Evolutionary conservation across 176 grass and related monocot species (phyloP), one percentile per base, ranked within the genome.

Genomic region (Calamus simplicifolius): DNA sequence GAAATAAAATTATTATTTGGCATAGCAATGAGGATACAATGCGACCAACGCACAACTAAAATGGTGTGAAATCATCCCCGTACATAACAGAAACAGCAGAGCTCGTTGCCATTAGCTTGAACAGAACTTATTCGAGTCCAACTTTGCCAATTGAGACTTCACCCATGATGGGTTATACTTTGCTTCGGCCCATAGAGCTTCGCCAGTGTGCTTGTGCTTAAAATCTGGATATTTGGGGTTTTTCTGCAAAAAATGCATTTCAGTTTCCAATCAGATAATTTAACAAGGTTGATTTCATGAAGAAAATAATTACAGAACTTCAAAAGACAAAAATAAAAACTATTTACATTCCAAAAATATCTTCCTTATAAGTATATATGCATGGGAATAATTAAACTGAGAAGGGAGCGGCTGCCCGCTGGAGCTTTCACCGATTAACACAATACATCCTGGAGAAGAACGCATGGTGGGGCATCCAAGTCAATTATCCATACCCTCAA

Each of bases 121-220:
- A 80, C 51, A 67, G 82, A 73, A 64, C 64, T 62, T 72, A 85
- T 85, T 67, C 0, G 82, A 90, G 69, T 85, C 87, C 68, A 90
- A 18, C 66, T 82, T 43, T 26, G 79, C 82, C 64, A 90, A 30
- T 50, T 90, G 87, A 8, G 82, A 82, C 7, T 77, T 73, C 48
- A 90, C 82, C 87, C 87, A 90, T 5, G 72, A 74, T 17, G 87
- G 87, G 26, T 82, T 90, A 52, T 76, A 67, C 79, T 66, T 85
- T 23, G 75, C 79, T 23, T 85, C 82, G 38, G 85, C 15, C 87
- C 87, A 90, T 26, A 90, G 28, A 6, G 79, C 82, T 79, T 90
- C 82, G 15, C 82, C 82, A 25, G 79, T 85, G 72, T 73, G 16
- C 75, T 90, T 85, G 49, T 90, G 75, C 75, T 85, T 85, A 14